Conservation (phyloP, 345 rosid genomes). For the Punica granatum region DNA sequence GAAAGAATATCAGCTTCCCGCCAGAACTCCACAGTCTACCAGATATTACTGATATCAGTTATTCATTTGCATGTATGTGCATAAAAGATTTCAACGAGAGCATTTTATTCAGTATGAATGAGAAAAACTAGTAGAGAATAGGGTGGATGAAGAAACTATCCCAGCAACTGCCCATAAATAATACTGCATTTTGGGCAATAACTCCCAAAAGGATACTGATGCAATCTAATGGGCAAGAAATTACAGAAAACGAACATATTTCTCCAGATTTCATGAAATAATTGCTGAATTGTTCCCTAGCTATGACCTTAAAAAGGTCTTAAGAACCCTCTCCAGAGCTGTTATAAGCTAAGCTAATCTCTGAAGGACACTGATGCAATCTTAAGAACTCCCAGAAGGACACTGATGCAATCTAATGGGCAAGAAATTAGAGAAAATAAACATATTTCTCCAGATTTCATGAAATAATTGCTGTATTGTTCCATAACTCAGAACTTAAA, state of each 20-base stretch:
- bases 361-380: no score
- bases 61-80: background rate
- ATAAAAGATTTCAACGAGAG: background rate
- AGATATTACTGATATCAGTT: background rate
- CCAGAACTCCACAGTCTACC: constrained; percentile 90
- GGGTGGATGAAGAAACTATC: background rate
- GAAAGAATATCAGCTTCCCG: constrained; percentile 98
- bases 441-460: no score
- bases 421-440: no score
- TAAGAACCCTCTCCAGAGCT: background rate
- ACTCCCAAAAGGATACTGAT: no score
- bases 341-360: no score
- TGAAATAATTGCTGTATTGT: no score
- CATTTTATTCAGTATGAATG: background rate
- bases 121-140: background rate
- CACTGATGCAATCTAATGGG: no score
- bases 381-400: no score
- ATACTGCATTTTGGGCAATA: background rate
- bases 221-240: no score
- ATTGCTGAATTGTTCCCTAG: background rate
- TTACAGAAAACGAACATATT: no score
- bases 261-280: background rate
- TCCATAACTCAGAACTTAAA: no score
- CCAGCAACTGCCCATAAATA: background rate
- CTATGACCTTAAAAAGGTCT: background rate